These are phyloP conservation scores for Cinnamomum chago DNA, from an alignment of 164 flowering plant species.

Conservation along the genomic window DNA sequence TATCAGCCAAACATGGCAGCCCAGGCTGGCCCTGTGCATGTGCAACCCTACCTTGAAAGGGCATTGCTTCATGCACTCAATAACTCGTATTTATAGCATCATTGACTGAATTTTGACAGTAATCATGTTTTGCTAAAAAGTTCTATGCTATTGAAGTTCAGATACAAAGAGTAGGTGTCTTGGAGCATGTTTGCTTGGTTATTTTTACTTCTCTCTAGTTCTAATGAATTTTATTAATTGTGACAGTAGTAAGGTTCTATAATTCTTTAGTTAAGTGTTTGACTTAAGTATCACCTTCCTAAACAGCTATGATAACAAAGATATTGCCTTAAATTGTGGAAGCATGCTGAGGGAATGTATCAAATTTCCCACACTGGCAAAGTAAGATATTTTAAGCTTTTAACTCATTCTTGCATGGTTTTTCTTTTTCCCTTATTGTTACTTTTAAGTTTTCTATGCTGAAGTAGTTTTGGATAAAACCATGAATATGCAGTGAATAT, in stretches of 20 bases:
- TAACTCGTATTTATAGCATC: background rate
- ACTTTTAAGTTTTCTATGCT: background rate
- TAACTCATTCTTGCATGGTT: background rate
- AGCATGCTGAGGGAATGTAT: slow-evolving; percentile 95
- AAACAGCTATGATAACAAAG: slow-evolving; percentile 92
- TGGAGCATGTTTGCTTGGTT: background rate
- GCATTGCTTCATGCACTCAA: background rate
- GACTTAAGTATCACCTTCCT: background rate
- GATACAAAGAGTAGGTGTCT: background rate
- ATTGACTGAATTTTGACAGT: background rate
- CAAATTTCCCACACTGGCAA: slow-evolving; percentile 74
- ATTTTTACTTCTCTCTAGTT: background rate
- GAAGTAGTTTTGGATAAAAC: background rate
- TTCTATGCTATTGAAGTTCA: background rate
- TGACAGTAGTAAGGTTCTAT: background rate
- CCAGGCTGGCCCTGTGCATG: too few species aligned
- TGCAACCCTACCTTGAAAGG: background rate
- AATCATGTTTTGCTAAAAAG: too few species aligned
- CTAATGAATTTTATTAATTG: background rate
- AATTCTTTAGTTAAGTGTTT: background rate
- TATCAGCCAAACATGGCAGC: too few species aligned
- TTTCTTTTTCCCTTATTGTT: background rate
- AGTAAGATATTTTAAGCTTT: slow-evolving; percentile 47
- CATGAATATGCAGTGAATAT: background rate
- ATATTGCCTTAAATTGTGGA: slow-evolving; percentile 87